phyloP scores from a whole-genome alignment of 2,329 filamentous ascomycete species.

The Akanthomyces muscarius region DNA sequence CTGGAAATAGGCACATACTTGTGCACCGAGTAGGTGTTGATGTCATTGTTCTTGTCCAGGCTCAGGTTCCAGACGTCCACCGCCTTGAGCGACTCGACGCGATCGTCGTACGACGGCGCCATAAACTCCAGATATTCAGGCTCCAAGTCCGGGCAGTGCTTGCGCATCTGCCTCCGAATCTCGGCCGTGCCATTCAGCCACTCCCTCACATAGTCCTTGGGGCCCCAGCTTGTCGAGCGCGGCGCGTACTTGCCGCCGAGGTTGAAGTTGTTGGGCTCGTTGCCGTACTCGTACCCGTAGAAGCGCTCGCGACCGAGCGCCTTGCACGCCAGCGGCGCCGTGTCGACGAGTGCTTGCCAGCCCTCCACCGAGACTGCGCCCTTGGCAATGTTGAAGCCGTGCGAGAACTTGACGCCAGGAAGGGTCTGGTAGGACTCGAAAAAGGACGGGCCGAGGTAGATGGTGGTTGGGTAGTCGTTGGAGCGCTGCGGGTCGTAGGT shows the following conservation, averaged over 20 bases:
- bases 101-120: conserved; percentile 55
- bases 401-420: conserved; percentile 51
- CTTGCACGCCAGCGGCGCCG: conserved; percentile 54
- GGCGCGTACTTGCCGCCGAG: neutral
- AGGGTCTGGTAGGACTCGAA: conserved; percentile 61
- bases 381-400: conserved; percentile 58
- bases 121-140: conserved; percentile 31
- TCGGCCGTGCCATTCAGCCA: conserved; percentile 52
- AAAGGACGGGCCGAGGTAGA: conserved; percentile 57
- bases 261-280: conserved; percentile 44
- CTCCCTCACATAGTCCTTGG: conserved; percentile 45
- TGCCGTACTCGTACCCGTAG: conserved; percentile 59
- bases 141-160: conserved; percentile 45
- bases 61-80: conserved; percentile 48
- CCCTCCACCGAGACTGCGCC: conserved; percentile 48
- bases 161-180: conserved; percentile 43
- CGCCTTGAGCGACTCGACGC: conserved; percentile 45
- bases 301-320: conserved; percentile 48
- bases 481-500: conserved; percentile 47
- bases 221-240: conserved; percentile 6
- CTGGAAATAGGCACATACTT: conserved; percentile 34
- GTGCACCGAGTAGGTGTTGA: conserved; percentile 53
- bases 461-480: conserved; percentile 55
- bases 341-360: conserved; percentile 49
- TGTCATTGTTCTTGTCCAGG: conserved; percentile 42